Base-by-base conservation (phyloP, 1,139 yeast species). In the Wickerhamomyces sp. region DNA sequence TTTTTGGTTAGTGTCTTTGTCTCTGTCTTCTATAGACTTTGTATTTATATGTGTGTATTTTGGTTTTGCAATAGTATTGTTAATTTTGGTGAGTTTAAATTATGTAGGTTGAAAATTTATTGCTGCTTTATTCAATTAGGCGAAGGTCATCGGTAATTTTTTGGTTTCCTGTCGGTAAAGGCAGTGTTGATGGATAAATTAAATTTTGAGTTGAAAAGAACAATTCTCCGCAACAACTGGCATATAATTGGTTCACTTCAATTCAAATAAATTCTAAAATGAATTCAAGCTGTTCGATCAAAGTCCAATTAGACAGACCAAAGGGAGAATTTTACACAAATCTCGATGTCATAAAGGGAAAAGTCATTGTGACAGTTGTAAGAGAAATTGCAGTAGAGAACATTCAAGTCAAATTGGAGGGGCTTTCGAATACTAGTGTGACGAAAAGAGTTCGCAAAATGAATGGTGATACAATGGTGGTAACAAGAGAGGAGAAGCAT, bases 401-500 rank as follows among this genome's bases (percentile, higher is more conserved):
- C 52, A 76, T 81, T 42, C 78, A 73, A 52, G 83, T 80, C 45
- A 81, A 81, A 57, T 66, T 81, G 31, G 83, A 79, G 56, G 88
- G 87, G 0, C 64, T 76, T 6, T 60, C 82, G 23, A 64, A 59
- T 37, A 65, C 82, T 0, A 66, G 65, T 42, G 55, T 52, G 10
- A 27, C 41, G 6, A 29, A 33, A 27, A 31, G 23, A 27, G 40
- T 38, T 4, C 27, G 30, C 10, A 38, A 7, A 14, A 9, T 8
- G 4, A 18, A 26, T 11, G 23, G 30, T 11, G 36, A 38, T 13
- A 6, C 10, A 7, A 47, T 40, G 35, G 23, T 9, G 15, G 45
- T 15, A 10, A 45, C 48, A 50, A 35, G 54, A 45, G 47, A 55
- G 48, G 46, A 55, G 50, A 45, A 65, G 23, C 87, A 81, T 61